phyloP scores from a whole-genome alignment of 441 rosid genomes.

The Raphanus hybrid region DNA sequence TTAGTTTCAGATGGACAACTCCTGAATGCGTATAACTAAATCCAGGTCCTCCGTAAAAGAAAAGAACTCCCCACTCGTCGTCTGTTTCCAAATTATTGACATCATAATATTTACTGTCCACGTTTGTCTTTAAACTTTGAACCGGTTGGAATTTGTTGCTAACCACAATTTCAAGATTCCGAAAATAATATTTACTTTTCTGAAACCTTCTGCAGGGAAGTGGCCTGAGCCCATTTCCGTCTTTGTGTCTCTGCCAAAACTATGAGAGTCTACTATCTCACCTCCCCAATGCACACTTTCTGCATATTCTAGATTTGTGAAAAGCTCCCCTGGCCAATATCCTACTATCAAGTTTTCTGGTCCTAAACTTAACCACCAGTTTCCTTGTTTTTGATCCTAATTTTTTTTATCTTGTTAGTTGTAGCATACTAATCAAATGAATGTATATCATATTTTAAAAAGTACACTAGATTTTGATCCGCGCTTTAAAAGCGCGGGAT shows the following conservation, averaged over 20 bases:
- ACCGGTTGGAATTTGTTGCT: neutral
- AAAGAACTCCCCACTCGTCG: neutral
- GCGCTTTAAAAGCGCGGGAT: too few species aligned
- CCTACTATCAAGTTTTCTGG: neutral
- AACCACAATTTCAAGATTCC: neutral
- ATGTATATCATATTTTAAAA: neutral
- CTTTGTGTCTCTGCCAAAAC: neutral
- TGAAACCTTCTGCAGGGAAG: neutral
- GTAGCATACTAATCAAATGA: neutral
- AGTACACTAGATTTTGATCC: too few species aligned
- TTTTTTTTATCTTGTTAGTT: neutral
- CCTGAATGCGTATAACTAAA: neutral
- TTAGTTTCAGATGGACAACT: neutral
- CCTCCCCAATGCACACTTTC: neutral
- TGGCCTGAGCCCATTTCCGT: neutral
- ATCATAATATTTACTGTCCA: neutral
- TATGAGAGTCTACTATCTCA: neutral
- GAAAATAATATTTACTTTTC: neutral
- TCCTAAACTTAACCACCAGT: slow-evolving; percentile 26
- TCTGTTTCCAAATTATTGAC: neutral
- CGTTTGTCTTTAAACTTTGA: neutral
- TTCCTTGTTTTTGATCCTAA: neutral
- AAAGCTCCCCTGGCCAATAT: neutral
- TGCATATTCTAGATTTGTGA: neutral
- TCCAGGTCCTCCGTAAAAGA: neutral